A percentile compares a stretch with the other conserved stretches of the same genome.
Conservation (phyloP, 148 eudicot species). For the Hydrangea macrophylla region DNA sequence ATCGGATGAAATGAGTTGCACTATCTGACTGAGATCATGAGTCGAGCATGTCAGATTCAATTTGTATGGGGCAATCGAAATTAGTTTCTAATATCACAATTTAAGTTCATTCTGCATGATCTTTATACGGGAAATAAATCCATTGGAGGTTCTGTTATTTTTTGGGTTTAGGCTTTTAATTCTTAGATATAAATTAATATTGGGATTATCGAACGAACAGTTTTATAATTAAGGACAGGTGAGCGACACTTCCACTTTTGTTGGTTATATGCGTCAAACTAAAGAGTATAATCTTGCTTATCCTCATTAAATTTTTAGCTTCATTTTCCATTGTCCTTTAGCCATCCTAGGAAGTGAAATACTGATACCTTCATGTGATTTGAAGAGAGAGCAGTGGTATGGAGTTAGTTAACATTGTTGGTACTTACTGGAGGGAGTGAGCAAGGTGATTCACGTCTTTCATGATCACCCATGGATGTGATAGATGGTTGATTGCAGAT, state of each 20-base stretch:
- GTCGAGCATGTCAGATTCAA: neutral
- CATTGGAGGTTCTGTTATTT: neutral
- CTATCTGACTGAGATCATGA: neutral
- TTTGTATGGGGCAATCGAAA: neutral
- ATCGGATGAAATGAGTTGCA: neutral
- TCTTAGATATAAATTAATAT: too few relatives aligned
- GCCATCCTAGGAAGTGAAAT: neutral
- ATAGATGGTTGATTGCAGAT: neutral
- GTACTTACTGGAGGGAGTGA: neutral
- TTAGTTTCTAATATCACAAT: neutral
- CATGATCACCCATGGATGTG: neutral
- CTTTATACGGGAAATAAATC: neutral
- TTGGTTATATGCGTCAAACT: neutral
- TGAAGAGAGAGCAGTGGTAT: neutral
- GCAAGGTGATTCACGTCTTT: neutral
- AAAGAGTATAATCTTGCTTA: neutral
- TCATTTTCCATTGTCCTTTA: neutral
- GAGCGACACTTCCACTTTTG: neutral
- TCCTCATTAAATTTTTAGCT: neutral
- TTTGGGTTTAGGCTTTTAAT: neutral
- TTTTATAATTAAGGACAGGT: too few relatives aligned
- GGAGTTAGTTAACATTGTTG: too few relatives aligned
- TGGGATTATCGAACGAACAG: too few relatives aligned
- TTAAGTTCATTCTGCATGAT: too few relatives aligned
- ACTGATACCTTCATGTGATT: neutral